Conservation (phyloP, 768 basidiomycete genomes). For the Russula sp. region DNA sequence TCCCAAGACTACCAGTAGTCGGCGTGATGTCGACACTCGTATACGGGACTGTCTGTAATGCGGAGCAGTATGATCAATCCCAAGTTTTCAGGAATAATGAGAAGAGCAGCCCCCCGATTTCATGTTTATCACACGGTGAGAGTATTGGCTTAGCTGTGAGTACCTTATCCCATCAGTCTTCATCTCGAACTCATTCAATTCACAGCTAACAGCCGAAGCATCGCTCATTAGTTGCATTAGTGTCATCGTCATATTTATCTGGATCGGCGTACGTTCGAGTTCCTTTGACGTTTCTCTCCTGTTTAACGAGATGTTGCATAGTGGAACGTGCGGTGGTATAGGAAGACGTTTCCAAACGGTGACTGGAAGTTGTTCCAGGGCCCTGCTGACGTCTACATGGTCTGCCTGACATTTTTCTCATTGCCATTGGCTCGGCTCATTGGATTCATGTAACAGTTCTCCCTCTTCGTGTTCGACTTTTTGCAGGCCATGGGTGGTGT, state of each 20-base stretch:
- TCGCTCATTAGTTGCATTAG: slow-evolving; percentile 4
- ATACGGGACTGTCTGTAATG: slow-evolving; percentile 18
- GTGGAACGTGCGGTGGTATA: slow-evolving; percentile 21
- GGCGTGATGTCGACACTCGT: not conserved
- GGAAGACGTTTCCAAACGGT: not conserved
- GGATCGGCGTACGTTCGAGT: slow-evolving; percentile 19
- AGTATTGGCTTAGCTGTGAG: slow-evolving; percentile 41
- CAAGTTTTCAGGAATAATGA: too few relatives aligned
- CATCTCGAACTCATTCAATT: not conserved
- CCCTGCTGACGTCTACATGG: slow-evolving; percentile 36
- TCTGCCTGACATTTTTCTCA: not conserved
- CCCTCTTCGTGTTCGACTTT: slow-evolving; percentile 37
- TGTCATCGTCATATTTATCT: not conserved
- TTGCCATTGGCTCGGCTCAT: not conserved
- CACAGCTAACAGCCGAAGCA: slow-evolving; percentile 38
- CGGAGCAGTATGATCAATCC: slow-evolving; percentile 1
- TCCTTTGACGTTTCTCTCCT: not conserved
- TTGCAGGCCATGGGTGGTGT: slow-evolving; percentile 42
- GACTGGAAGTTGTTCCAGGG: slow-evolving; percentile 35
- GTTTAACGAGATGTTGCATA: not conserved
- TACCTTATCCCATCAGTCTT: not conserved
- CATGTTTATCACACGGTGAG: slow-evolving; percentile 38
- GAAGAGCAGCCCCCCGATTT: slow-evolving; percentile 1
- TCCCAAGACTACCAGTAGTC: not conserved
- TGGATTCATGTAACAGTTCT: slow-evolving; percentile 31